Evolutionary conservation across 176 grass and related monocot species (phyloP), one percentile per base, ranked within the genome.

Genomic region (Paspalum notatum): DNA sequence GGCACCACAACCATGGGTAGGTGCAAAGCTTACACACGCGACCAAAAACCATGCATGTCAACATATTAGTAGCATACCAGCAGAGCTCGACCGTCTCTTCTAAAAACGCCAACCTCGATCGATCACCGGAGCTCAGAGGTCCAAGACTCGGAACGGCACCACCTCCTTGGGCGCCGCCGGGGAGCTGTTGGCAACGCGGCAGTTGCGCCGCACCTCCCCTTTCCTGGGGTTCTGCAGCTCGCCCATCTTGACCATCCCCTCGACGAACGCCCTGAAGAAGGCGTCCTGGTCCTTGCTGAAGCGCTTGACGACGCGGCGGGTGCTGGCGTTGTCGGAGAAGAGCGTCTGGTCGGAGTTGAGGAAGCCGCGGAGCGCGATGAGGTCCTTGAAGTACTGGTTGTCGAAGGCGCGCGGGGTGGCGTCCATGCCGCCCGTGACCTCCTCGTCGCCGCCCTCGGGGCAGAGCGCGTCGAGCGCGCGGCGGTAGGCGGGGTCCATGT

Each of bases 341-440:
- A 99, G 82, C 51, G 97, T 99, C 75, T 99, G 92, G 79, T 95
- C 96, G 10, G 92, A 95, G 85, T 95, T 99, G 14, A 99, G 85
- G 85, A 95, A 99, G 0, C 96, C 96, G 61, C 90, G 78, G 59
- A 93, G 85, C 37, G 37, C 61, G 73, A 91, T 88, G 78, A 99
- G 83, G 90, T 99, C 90, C 78, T 86, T 91, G 88, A 99, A 99
- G 85, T 99, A 95, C 60, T 80, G 90, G 89, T 95, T 99, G 79
- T 99, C 96, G 80, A 99, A 95, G 61, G 64, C 83, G 32, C 83
- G 45, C 2, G 96, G 96, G 2, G 92, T 99, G 76, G 76, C 80
- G 71, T 99, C 96, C 57, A 99, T 66, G 16, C 86, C 86, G 8
- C 75, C 90, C 48, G 90, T 91, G 59, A 95, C 79, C 77, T 88